A percentile compares a stretch with the other conserved stretches of the same genome.
These are phyloP conservation scores for Mallotus japonicus DNA, from an alignment of 441 rosid genomes.

Conservation along the genomic window DNA sequence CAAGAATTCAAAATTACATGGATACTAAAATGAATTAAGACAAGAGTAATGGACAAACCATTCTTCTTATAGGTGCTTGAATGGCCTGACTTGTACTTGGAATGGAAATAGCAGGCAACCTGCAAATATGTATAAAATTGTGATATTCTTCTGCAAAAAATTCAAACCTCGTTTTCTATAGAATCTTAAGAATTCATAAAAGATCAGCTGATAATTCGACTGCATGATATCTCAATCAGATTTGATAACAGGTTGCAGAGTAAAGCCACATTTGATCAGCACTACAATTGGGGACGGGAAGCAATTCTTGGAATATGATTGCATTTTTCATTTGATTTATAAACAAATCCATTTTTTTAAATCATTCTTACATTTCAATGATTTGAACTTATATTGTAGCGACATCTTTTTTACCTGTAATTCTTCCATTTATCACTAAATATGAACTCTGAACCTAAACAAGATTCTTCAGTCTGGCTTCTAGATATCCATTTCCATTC, in stretches of 20 bases:
- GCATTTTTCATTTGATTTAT: too few species aligned
- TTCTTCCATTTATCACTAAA: neutral
- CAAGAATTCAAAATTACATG: neutral
- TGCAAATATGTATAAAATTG: slow-evolving; percentile 26
- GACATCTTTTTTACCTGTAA: neutral
- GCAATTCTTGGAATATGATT: neutral
- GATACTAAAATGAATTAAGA: neutral
- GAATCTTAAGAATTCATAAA: neutral
- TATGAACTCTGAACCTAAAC: too few species aligned
- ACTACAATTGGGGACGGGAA: neutral
- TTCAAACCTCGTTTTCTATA: neutral
- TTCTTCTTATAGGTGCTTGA: slow-evolving; percentile 65
- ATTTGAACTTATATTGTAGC: neutral
- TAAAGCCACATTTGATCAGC: too few species aligned
- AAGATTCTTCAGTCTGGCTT: too few species aligned
- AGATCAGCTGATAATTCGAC: neutral
- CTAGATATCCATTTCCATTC: neutral
- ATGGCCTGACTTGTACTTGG: slow-evolving; percentile 58
- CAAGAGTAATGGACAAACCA: slow-evolving; percentile 42
- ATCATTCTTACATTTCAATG: too few species aligned
- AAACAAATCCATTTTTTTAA: neutral
- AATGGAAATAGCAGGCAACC: slow-evolving; percentile 74
- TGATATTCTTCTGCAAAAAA: neutral
- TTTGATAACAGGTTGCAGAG: neutral
- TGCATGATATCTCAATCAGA: neutral